Evolutionary conservation across 1,284 basidiomycete genomes (phyloP).

Genomic region (Austroboletus novae-zelandiae): DNA sequence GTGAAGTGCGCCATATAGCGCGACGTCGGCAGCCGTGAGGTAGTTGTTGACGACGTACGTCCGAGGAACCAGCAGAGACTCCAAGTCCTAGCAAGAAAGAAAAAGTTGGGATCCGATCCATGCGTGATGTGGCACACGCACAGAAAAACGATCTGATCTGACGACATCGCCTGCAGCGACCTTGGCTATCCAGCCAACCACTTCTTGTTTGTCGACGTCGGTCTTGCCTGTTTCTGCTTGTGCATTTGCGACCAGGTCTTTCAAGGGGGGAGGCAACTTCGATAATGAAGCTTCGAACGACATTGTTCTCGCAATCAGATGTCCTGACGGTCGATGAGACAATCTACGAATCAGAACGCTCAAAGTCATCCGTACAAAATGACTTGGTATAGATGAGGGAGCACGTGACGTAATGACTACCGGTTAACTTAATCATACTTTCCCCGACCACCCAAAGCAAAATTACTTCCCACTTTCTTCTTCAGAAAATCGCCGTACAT

Average conservation of each 20-base stretch:
- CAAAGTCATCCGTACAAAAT: conserved; percentile 14
- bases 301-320: conserved; percentile 44
- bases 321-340: conserved; percentile 15
- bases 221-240: conserved; percentile 52
- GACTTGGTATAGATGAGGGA: neutral
- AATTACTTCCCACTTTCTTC: conserved; percentile 71
- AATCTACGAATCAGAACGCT: conserved; percentile 16
- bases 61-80: conserved; percentile 68
- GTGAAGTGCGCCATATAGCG: conserved; percentile 81
- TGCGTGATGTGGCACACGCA: conserved; percentile 20
- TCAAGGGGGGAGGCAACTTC: conserved; percentile 52
- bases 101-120: neutral
- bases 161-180: conserved; percentile 51
- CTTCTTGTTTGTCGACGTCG: conserved; percentile 62
- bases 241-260: conserved; percentile 54
- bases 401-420: conserved; percentile 25
- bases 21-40: conserved; percentile 84
- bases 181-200: conserved; percentile 69
- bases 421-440: conserved; percentile 43
- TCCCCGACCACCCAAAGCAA: conserved; percentile 44
- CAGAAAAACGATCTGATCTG: conserved; percentile 51
- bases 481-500: conserved; percentile 75
- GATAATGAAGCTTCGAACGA: conserved; percentile 52
- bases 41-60: conserved; percentile 83
- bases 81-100: conserved; percentile 54